Base-by-base conservation (phyloP, 176 grass and related monocot species). In the Thinopyrum elongatum region DNA sequence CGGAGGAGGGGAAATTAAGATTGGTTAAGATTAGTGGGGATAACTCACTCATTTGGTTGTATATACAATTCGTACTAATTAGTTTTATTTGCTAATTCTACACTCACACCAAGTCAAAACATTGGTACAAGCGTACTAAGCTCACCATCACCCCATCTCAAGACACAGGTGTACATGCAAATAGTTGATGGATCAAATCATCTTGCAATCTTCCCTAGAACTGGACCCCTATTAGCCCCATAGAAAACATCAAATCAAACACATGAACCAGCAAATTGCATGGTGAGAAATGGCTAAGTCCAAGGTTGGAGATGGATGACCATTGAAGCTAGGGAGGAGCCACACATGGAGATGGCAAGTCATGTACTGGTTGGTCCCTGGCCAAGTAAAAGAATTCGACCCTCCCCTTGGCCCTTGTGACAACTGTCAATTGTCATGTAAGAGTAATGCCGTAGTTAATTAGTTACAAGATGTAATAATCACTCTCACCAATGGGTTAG, bases 291-390 rank as follows among this genome's bases (percentile, higher is more conserved):
- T 87, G 81, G 89, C 85, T 16, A 88, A 91, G 89, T 88, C 81
- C 89, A 85, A 88, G 82, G 70, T 81, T 88, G 34, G 81, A 72
- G 85, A 30, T 90, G 36, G 85, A 90, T 87, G 88, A 29, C 17
- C 80, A 86, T 91, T 87, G 81, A 90, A 92, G 81, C 87, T 92
- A 92, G 82, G 65, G 38, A 27, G 33, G 51, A 90, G 81, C 65
- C 83, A 63, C 64, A 53, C 83, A 85, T 87, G 80, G 27, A 80
- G 86, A 80, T 82, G 82, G 89, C 69, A 86, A 88, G 22, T 80
- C n/a, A 0, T 84, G 80, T 83, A 84, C 80, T 58, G 10, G 59
- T 9, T 80, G 80, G 89, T 84, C 85, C 85, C 68, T 80, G 49
- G 16, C 69, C 13, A 27, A 76, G 46, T 47, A 84, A 83, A 87